A percentile compares a stretch with the other conserved stretches of the same genome.
Conservation (phyloP, 257 asterid species). For the Solanum stenotomum region DNA sequence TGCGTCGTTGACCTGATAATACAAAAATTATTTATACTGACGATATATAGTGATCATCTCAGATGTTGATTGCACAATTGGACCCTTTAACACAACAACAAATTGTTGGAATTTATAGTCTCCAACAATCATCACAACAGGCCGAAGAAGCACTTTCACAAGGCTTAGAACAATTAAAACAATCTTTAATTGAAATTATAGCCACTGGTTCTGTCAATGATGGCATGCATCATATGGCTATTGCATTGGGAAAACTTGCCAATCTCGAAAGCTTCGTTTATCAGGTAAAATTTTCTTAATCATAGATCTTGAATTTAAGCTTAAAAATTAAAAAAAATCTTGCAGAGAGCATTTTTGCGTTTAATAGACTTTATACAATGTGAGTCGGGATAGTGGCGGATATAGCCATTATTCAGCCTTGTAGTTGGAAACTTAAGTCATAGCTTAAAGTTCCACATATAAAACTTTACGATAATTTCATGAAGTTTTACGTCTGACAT, state of each 20-base stretch:
- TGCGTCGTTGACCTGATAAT: background rate
- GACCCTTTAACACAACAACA: constrained; percentile 94
- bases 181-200: constrained; percentile 59
- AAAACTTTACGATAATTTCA: background rate
- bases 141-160: constrained; percentile 95
- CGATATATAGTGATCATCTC: background rate
- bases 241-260: constrained; percentile 74
- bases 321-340: background rate
- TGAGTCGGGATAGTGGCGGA: background rate
- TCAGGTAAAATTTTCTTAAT: constrained; percentile 43
- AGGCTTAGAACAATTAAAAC: constrained; percentile 83
- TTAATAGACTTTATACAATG: background rate
- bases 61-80: constrained; percentile 72
- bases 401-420: background rate
- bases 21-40: background rate
- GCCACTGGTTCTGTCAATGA: constrained; percentile 52
- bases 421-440: background rate
- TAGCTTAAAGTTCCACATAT: background rate
- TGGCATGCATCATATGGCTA: constrained; percentile 83
- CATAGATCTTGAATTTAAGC: background rate
- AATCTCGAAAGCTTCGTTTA: constrained; percentile 83
- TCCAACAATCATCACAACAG: constrained; percentile 84
- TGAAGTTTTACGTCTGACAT: background rate
- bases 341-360: fast-evolving
- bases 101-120: constrained; percentile 70